Evolutionary conservation across 1,139 yeast genomes (phyloP), one percentile per base, ranked within the genome.

Genomic region (Hyphopichia khmerensis): DNA sequence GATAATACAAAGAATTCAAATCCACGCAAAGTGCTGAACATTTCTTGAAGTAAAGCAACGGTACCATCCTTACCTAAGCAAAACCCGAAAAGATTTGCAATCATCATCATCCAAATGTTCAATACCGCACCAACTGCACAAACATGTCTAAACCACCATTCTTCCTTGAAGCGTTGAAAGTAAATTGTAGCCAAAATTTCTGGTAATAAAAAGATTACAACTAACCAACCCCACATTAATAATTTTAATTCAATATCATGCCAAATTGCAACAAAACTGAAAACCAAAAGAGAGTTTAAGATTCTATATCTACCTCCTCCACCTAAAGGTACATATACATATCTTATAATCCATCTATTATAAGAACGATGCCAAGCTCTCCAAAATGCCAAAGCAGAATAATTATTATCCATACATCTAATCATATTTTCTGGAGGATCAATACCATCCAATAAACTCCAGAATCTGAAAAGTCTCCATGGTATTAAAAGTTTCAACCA

Each of bases 341-440:
- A 83, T 48, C 96, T 74, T 15, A 87, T 76, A 35, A 88, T 85
- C 96, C 97, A 95, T 51, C 87, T 78, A 65, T 93, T 91, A 67
- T 73, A 95, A 34, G 96, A 86, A 53, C 98, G 77, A 62, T 95
- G 99, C 99, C 99, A 95, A 2, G 97, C 95, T 57, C 99, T 78
- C 99, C 99, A 95, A 62, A 95, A 95, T 10, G 95, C 90, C 48
- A 88, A 64, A 0, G 97, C 95, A 21, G 96, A 86, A 61, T 85
- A 93, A 63, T 93, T 95, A 63, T 95, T 89, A 61, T 89, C 87
- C 81, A 95, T 89, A 59, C 99, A 91, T 44, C 99, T 74, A 44
- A 95, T 82, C 99, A 95, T 95, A 57, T 95, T 95, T 60, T 95
- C 99, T 1, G 99, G 98, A 0, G 98, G 89, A 58, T 93, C 99